A percentile compares a stretch with the other conserved stretches of the same genome.
phyloP scores from a whole-genome alignment of 306 rosid species.

The Pachyrhizus erosus region DNA sequence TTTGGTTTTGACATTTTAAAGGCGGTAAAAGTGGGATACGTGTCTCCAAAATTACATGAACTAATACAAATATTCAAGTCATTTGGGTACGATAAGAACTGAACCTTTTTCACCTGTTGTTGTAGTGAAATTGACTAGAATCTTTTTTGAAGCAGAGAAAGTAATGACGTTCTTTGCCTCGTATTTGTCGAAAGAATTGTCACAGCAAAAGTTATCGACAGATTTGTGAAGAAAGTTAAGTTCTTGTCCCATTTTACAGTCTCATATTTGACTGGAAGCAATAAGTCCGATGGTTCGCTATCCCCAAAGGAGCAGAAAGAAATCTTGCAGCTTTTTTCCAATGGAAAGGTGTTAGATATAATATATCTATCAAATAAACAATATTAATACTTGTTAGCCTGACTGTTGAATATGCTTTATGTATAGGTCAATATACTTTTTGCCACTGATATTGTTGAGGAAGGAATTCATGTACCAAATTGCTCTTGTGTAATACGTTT shows the following conservation, averaged over 20 bases:
- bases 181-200: conserved; percentile 72
- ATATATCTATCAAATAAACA: conserved; percentile 1
- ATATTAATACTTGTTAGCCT: background rate
- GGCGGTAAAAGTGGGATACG: conserved; percentile 61
- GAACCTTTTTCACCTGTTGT: background rate
- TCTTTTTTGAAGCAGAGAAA: conserved; percentile 55
- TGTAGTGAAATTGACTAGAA: conserved; percentile 34
- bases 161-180: conserved; percentile 61
- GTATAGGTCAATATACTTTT: conserved; percentile 71
- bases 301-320: conserved; percentile 62
- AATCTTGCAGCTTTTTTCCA: conserved; percentile 58
- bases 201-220: conserved; percentile 71
- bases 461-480: conserved; percentile 76
- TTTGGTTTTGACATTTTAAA: conserved; percentile 49
- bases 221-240: conserved; percentile 58
- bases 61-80: conserved; percentile 61
- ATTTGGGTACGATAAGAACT: conserved; percentile 57
- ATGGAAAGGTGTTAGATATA: conserved; percentile 59
- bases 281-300: conserved; percentile 54
- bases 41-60: conserved; percentile 67
- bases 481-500: conserved; percentile 75
- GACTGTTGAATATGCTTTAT: conserved; percentile 36
- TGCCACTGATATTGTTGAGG: conserved; percentile 80
- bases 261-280: conserved; percentile 73
- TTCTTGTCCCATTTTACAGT: conserved; percentile 64